phyloP scores from a whole-genome alignment of 108 stramenopile genomes.

The Skeletonema marinoi region DNA sequence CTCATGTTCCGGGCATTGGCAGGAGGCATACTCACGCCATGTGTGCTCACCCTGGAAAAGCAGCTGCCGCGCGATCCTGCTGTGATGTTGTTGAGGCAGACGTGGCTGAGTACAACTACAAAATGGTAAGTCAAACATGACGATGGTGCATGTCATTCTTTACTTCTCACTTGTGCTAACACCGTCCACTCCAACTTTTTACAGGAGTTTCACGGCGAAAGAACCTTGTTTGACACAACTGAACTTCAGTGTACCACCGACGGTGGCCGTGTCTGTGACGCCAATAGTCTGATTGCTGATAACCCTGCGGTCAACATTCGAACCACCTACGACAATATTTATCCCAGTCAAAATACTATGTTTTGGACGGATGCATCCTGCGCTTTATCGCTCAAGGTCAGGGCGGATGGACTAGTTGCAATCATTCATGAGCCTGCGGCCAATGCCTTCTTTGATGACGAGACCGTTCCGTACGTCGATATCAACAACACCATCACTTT shows the following conservation, averaged over 20 bases:
- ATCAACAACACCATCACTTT: conserved; percentile 14
- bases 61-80: conserved; percentile 40
- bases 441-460: conserved; percentile 6
- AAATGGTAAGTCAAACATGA: background rate
- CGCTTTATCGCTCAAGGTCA: conserved; percentile 25
- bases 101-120: conserved; percentile 25
- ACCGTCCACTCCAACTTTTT: background rate
- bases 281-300: conserved; percentile 13
- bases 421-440: conserved; percentile 18
- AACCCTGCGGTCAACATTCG: conserved; percentile 21
- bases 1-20: background rate
- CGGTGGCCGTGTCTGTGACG: conserved; percentile 33
- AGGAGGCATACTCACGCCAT: conserved; percentile 39
- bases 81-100: conserved; percentile 15
- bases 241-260: conserved; percentile 29
- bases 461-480: conserved; percentile 38
- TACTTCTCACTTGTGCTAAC: background rate
- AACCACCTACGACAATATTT: conserved; percentile 14
- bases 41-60: conserved; percentile 40
- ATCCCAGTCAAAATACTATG: conserved; percentile 30
- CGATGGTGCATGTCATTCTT: background rate
- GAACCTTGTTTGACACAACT: conserved; percentile 17
- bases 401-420: conserved; percentile 42
- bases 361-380: conserved; percentile 45
- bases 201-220: conserved; percentile 43